phyloP scores from a whole-genome alignment of 192 early-diverging fungal species.

The Martensiomyces pterosporus region DNA sequence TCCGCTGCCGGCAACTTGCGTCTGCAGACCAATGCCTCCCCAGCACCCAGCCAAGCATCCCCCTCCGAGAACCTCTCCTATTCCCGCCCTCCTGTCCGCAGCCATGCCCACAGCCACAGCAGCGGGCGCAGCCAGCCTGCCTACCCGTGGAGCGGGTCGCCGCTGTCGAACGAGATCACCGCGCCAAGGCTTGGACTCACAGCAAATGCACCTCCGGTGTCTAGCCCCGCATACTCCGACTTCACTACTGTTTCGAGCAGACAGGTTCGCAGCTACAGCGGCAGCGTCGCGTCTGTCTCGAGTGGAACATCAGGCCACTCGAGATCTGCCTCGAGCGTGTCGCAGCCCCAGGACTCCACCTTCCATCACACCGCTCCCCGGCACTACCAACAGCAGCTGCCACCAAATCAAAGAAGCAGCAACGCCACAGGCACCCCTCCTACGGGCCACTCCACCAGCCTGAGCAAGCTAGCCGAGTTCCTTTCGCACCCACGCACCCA shows the following conservation, averaged over 20 bases:
- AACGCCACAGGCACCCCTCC: no score
- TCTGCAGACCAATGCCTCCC: no score
- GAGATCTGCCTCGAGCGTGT: background rate
- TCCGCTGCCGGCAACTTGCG: background rate
- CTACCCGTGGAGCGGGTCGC: background rate
- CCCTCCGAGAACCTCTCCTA: background rate
- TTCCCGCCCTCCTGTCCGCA: no score
- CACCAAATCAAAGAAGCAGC: no score
- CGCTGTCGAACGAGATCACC: background rate
- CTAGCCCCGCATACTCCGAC: background rate
- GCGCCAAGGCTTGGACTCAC: background rate
- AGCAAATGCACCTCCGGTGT: background rate
- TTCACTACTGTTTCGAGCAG: background rate
- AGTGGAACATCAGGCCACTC: background rate
- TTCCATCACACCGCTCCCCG: no score
- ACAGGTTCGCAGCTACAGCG: background rate
- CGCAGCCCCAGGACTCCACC: background rate
- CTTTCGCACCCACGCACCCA: conserved; percentile 1
- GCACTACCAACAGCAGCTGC: background rate
- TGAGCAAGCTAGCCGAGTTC: conserved; percentile 5
- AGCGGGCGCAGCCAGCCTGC: conserved; percentile 1
- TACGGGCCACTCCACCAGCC: no score
- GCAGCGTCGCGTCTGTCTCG: background rate
- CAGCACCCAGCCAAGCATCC: conserved; percentile 2
- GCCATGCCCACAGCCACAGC: background rate